Conservation (phyloP, 257 asterid genomes). For the Eustoma russellianum region DNA sequence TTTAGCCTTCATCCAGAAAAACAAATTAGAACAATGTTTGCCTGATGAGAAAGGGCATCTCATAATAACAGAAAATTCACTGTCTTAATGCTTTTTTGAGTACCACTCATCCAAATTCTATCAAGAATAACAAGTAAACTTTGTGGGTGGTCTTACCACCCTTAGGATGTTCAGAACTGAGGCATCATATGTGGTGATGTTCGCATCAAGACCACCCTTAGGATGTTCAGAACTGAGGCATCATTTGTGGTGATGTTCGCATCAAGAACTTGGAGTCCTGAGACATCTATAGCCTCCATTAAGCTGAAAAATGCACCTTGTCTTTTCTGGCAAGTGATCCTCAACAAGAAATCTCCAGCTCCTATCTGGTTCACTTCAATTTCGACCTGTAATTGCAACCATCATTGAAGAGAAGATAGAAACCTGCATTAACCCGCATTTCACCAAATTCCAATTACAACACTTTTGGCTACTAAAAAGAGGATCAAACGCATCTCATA, state of each 20-base stretch:
- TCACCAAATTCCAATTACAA: too few species aligned
- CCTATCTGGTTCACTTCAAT: constrained; percentile 62
- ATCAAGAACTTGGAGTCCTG: constrained; percentile 53
- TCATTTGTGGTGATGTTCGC: constrained; percentile 48
- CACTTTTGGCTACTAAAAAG: too few species aligned
- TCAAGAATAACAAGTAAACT: background rate
- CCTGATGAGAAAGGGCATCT: constrained; percentile 5
- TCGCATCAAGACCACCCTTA: constrained; percentile 48
- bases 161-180: constrained; percentile 34
- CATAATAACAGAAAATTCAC: background rate
- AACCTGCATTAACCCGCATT: background rate
- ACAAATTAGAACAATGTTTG: too few species aligned
- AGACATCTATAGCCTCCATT: constrained; percentile 45
- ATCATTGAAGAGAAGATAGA: background rate
- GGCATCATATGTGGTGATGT: constrained; percentile 46
- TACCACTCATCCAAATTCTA: too few species aligned
- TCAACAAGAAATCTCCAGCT: constrained; percentile 40
- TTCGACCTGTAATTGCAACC: constrained; percentile 25
- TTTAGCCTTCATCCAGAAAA: constrained; percentile 25
- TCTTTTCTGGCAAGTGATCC: constrained; percentile 32
- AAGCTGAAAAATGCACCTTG: constrained; percentile 41
- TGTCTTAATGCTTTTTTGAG: background rate
- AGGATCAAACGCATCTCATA: background rate
- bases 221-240: constrained; percentile 36
- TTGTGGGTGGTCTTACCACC: constrained; percentile 29